These are phyloP conservation scores for Pelargonium cotyledonis DNA, from an alignment of 441 rosid species.

Conservation along the genomic window DNA sequence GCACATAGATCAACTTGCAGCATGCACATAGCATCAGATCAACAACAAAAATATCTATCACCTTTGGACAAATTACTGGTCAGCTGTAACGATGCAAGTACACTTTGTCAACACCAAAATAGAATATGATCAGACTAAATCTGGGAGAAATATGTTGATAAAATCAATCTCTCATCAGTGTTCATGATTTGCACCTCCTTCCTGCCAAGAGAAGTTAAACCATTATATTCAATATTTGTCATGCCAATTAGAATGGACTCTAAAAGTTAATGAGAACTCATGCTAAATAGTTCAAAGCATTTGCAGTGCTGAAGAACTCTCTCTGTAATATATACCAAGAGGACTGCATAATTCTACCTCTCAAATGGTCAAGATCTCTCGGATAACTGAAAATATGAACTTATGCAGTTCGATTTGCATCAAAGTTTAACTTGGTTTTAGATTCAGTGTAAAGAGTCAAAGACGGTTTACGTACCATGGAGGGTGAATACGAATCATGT, in stretches of 20 bases:
- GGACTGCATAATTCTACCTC: neutral
- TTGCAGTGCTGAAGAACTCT: neutral
- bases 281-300: neutral
- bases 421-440: neutral
- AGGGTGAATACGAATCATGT: conserved; percentile 44
- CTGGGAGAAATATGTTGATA: conserved; percentile 52
- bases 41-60: conserved; percentile 4
- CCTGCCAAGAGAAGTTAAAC: conserved; percentile 40
- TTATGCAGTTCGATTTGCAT: neutral
- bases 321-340: neutral
- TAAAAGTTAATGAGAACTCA: neutral
- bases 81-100: neutral
- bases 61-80: neutral
- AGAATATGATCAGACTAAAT: conserved; percentile 12
- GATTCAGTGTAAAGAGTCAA: neutral
- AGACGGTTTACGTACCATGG: conserved; percentile 55
- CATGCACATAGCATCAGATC: neutral
- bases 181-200: conserved; percentile 49
- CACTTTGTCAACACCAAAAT: neutral
- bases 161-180: conserved; percentile 35
- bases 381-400: neutral
- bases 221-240: conserved; percentile 1
- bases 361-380: neutral
- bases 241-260: conserved; percentile 1
- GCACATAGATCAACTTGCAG: neutral